Percentiles rank a stretch among this genome's conserved stretches.
Evolutionary conservation across 345 rosid species (phyloP).

Genomic region (Hirschfeldia incana): DNA sequence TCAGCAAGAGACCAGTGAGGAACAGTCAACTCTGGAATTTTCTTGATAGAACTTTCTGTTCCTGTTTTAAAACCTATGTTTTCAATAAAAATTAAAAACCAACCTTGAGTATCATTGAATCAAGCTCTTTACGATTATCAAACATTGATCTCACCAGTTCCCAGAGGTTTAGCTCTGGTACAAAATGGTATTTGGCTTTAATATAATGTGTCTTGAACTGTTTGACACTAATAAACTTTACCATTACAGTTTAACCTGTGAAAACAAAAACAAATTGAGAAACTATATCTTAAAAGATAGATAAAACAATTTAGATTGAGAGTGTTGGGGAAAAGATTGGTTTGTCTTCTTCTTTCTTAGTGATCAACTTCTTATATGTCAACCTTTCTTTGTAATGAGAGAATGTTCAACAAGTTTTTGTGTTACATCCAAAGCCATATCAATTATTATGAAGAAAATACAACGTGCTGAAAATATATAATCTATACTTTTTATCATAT

Average conservation of each 20-base stretch:
- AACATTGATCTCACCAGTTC: background rate
- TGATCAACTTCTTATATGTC: background rate
- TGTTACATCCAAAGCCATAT: constrained; percentile 3
- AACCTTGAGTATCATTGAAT: background rate
- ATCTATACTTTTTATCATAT: background rate
- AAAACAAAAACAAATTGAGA: background rate
- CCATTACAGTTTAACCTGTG: background rate
- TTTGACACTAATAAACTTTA: background rate
- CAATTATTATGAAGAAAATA: background rate
- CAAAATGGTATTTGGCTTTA: background rate
- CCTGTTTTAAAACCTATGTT: too few relatives aligned
- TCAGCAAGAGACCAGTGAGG: constrained; percentile 64
- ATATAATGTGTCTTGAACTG: too few relatives aligned
- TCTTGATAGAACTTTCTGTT: background rate
- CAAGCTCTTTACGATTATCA: background rate
- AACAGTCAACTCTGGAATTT: constrained; percentile 36
- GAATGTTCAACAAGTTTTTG: constrained; percentile 2
- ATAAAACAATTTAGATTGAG: too few relatives aligned
- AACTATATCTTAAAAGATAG: background rate
- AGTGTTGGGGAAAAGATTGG: too few relatives aligned
- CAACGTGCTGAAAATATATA: background rate
- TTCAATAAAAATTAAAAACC: background rate
- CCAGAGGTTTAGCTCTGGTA: background rate
- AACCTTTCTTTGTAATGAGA: background rate
- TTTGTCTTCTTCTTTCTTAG: background rate